These are phyloP conservation scores for Athelia sp. DNA, from an alignment of 1,284 basidiomycete species.

Conservation along the genomic window DNA sequence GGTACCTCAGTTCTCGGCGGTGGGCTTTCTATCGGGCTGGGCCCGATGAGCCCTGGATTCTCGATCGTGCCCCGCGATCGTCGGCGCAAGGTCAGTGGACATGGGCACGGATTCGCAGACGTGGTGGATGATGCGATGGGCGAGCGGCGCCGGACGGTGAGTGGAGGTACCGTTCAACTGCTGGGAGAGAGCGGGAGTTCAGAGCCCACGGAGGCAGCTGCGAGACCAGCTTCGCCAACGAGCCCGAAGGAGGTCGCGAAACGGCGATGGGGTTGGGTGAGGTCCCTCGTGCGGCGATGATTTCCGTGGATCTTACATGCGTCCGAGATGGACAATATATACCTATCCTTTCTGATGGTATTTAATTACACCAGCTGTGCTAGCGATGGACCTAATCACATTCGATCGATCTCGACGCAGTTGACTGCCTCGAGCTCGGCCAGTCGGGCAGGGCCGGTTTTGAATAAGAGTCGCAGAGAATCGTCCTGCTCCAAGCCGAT, in stretches of 20 bases:
- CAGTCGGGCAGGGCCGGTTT: too few relatives aligned
- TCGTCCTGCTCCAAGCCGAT: too few relatives aligned
- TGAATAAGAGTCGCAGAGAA: too few relatives aligned
- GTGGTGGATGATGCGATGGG: slow-evolving; percentile 17
- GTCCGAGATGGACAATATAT: too few relatives aligned
- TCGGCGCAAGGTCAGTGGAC: slow-evolving; percentile 36
- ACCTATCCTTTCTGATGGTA: too few relatives aligned
- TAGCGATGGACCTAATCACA: too few relatives aligned
- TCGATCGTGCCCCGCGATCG: slow-evolving; percentile 51
- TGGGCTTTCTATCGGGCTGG: slow-evolving; percentile 70
- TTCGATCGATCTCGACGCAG: too few relatives aligned
- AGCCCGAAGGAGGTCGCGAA: slow-evolving; percentile 12
- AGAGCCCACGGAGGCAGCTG: slow-evolving; percentile 32
- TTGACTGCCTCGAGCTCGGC: too few relatives aligned
- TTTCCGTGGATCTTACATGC: too few relatives aligned
- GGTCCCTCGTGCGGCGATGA: slow-evolving; percentile 17
- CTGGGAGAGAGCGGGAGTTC: slow-evolving; percentile 10
- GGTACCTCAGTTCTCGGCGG: slow-evolving; percentile 35
- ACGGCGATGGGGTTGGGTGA: slow-evolving; percentile 32
- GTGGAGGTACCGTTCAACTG: slow-evolving; percentile 38
- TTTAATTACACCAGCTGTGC: too few relatives aligned
- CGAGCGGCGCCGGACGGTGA: slow-evolving; percentile 38
- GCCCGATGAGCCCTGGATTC: slow-evolving; percentile 71
- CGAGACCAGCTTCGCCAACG: slow-evolving; percentile 28
- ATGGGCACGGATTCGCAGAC: slow-evolving; percentile 20